These are phyloP conservation scores for Ramalina peruviana DNA, from an alignment of 495 filamentous ascomycete genomes.

Conservation along the genomic window DNA sequence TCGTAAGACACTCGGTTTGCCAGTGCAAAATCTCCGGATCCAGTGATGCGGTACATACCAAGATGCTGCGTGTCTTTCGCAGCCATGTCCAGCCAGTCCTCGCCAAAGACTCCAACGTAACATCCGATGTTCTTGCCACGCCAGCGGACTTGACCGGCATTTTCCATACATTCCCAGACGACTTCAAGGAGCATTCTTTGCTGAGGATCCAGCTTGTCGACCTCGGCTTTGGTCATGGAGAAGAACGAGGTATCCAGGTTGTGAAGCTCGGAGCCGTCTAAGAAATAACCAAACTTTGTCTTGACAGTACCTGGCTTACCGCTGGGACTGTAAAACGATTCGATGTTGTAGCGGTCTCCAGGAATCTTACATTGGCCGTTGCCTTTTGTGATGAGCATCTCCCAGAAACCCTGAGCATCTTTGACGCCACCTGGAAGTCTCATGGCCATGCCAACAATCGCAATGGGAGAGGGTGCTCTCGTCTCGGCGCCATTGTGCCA, in stretches of 20 bases:
- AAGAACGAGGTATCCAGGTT: constrained; percentile 29
- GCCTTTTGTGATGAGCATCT: constrained; percentile 21
- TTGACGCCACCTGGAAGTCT: constrained; percentile 29
- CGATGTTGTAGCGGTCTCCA: not conserved
- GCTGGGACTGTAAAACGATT: constrained; percentile 4
- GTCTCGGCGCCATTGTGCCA: too few relatives aligned
- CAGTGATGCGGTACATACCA: constrained; percentile 9
- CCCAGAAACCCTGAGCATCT: constrained; percentile 42
- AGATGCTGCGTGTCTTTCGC: constrained; percentile 19
- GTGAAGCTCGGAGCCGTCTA: constrained; percentile 18
- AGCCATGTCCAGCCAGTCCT: constrained; percentile 18
- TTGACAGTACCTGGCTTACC: constrained; percentile 11
- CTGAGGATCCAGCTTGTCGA: constrained; percentile 40
- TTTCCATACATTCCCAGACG: constrained; percentile 27
- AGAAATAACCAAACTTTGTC: constrained; percentile 39
- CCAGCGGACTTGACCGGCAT: constrained; percentile 14
- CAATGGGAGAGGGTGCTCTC: not conserved
- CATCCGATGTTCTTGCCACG: constrained; percentile 24
- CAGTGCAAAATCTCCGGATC: constrained; percentile 16
- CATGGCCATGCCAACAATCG: not conserved
- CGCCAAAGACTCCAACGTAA: constrained; percentile 18
- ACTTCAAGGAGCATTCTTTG: constrained; percentile 43
- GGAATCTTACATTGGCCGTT: constrained; percentile 1
- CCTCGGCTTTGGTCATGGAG: constrained; percentile 26
- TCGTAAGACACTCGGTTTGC: constrained; percentile 22